These are phyloP conservation scores for Colletotrichum incanum DNA, from an alignment of 2,329 filamentous ascomycete species.

Conservation along the genomic window DNA sequence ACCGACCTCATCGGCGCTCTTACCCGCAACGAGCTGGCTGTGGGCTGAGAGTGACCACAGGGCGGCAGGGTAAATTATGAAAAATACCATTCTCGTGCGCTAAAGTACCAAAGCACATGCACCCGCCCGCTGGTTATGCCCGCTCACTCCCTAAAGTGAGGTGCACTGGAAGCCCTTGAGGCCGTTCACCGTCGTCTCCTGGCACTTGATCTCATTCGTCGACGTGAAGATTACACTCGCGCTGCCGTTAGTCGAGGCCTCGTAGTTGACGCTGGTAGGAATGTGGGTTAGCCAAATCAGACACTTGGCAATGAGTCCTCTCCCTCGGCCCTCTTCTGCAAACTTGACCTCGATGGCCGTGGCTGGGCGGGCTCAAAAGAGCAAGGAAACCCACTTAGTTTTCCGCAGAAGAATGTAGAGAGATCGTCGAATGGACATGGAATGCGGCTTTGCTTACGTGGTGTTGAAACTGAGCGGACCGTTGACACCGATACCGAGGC, in stretches of 20 bases:
- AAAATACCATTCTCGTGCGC: not conserved
- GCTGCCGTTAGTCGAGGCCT: slow-evolving; percentile 33
- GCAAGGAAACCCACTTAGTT: not conserved
- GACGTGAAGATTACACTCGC: slow-evolving; percentile 32
- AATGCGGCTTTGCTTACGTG: slow-evolving; percentile 9
- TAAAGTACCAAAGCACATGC: not conserved
- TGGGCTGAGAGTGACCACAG: not conserved
- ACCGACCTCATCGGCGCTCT: not conserved
- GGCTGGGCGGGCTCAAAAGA: not conserved
- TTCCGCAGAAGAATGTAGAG: not conserved
- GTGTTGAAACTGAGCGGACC: slow-evolving; percentile 26
- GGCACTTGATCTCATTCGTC: slow-evolving; percentile 30
- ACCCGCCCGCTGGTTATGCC: too few species aligned
- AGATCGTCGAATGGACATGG: not conserved
- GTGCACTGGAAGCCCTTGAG: slow-evolving; percentile 38
- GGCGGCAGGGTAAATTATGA: too few species aligned
- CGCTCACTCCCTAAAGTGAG: not conserved
- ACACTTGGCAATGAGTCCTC: not conserved
- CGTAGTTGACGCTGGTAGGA: slow-evolving; percentile 17
- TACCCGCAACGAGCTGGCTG: not conserved
- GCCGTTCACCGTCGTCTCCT: slow-evolving; percentile 35
- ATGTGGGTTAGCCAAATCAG: not conserved
- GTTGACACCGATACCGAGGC: slow-evolving; percentile 31
- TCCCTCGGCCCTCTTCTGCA: too few species aligned
- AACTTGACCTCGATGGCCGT: not conserved